Base-by-base conservation (phyloP, 176 grass and related monocot species). In the Lolium multiflorum region DNA sequence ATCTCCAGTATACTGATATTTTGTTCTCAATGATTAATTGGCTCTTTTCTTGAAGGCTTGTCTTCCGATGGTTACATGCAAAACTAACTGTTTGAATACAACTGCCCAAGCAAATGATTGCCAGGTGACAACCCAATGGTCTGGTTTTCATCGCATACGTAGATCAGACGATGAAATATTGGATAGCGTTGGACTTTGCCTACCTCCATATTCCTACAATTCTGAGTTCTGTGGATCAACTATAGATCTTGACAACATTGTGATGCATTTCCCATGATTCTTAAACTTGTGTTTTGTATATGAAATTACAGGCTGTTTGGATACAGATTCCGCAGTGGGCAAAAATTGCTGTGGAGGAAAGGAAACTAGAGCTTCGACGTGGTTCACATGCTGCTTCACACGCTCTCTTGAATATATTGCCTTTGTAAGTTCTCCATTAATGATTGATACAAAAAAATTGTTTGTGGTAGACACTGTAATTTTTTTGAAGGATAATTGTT, bases 321-420 rank as follows among this genome's bases (percentile, higher is more conserved):
- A 80, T 94, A 84, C 66, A 82, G 71, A 88, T 98, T 87, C 91
- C 93, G 5, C 82, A 75, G 17, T 92, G 85, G 20, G 71, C 89
- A 77, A 98, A 95, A 87, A 65, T 75, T 71, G 70, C 59, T 35
- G 82, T 98, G 26, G 96, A 94, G 78, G 78, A 80, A 82, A 87
- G 81, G 66, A 68, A 90, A 46, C 90, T 95, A 39, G 61, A 87
- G 25, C 94, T 95, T 70, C 87, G 89, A 74, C 77, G 89, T 63
- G 96, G 96, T 63, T 85, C 84, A 57, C 96, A 98, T 92, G 93
- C 91, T 83, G 91, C 96, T 88, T 93, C 89, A 54, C 96, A 98
- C 73, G 88, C 93, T 76, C 86, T 98, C 46, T 71, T 94, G 20
- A 98, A 95, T 72, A 85, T 95, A 41, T 86, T 90, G 41, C 93